Percentiles rank a stretch among this genome's conserved stretches.
Evolutionary conservation across 2,329 filamentous ascomycete genomes (phyloP).

Genomic region (Zymoseptoria crescenta): DNA sequence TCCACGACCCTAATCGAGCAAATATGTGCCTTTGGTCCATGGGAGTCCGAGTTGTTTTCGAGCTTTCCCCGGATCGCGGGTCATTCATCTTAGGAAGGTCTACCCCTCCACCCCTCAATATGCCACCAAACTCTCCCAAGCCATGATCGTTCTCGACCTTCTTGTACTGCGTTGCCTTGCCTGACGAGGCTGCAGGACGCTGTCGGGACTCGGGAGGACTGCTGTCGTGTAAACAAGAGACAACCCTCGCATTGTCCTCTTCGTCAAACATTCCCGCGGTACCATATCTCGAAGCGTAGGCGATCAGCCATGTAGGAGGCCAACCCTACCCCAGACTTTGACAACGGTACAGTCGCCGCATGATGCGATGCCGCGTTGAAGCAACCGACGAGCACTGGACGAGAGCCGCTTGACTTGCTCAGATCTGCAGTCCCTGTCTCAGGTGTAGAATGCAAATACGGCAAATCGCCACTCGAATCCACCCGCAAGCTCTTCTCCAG

Average conservation of each 20-base stretch:
- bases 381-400: neutral
- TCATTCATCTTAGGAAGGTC: neutral
- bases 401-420: neutral
- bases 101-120: neutral
- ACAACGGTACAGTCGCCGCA: neutral
- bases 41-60: slow-evolving; percentile 5
- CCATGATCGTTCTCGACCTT: neutral
- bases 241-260: neutral
- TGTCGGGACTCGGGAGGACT: neutral
- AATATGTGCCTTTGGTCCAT: neutral
- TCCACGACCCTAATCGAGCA: neutral
- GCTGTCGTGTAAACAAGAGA: neutral
- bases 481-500: neutral
- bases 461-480: neutral
- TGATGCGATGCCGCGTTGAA: neutral
- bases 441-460: neutral
- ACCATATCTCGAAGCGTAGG: neutral
- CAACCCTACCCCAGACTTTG: neutral
- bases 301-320: neutral
- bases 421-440: neutral
- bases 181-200: neutral
- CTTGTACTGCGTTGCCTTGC: neutral
- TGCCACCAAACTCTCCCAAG: neutral
- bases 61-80: slow-evolving; percentile 10
- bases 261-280: neutral